Base-by-base conservation (phyloP, 2,329 filamentous ascomycete species). In the Pseudogymnoascus destructans region DNA sequence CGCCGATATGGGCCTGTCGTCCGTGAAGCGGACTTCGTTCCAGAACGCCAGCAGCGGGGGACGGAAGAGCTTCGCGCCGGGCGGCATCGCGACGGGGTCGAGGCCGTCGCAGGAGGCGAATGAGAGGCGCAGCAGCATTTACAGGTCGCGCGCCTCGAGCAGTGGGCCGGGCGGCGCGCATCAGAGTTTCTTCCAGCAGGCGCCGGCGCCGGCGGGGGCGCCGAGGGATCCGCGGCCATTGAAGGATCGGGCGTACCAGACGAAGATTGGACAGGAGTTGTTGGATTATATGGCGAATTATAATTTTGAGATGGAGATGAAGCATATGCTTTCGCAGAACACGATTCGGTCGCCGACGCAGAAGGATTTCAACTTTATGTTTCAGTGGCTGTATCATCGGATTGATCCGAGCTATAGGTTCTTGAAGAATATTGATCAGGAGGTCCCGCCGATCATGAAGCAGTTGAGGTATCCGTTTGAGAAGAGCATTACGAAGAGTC, bases 231-330 rank as follows among this genome's bases (percentile, higher is more conserved):
- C 93, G 1, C 82, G 95, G 59, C 87, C 91, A 11, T 75, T 97
- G 57, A 87, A 85, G 68, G 89, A 97, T 68, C 79, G 87, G 35
- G 79, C 80, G 19, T 95, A 87, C 65, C 88, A 95, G 68, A 79
- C 82, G 27, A 82, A 85, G 59, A 91, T 98, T 71, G 89, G 86
- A 6, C 87, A 93, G 65, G 91, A 98, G 67, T 73, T 98, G 58
- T 75, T 95, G 64, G 93, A 98, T 64, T 98, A 95, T 69, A 79
- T 98, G 68, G 85, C 89, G 0, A 85, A 91, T 59, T 86, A 96
- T 71, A 95, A 96, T 69, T 98, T 97, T 67, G 93, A 98, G 72
- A 84, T 96, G 79, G 91, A 97, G 65, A 95, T 95, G 85, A 96
- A 95, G 73, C 88, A 97, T 70, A 86, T 84, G 1, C 76, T 98